Conservation (phyloP, 176 grass and related monocot species). For the Paspalum notatum region DNA sequence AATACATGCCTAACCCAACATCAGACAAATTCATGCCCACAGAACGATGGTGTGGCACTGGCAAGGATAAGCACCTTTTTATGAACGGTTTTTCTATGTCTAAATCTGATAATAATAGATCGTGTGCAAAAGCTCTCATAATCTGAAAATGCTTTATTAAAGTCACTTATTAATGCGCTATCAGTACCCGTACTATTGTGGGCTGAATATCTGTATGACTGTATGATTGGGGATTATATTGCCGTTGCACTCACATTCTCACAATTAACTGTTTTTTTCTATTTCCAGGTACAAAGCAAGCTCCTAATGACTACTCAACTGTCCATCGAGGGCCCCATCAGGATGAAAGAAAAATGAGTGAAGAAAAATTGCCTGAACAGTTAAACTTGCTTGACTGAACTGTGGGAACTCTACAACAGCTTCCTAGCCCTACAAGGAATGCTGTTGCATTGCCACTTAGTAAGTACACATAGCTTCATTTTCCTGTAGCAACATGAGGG, state of each 20-base stretch:
- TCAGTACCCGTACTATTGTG: constrained; percentile 3
- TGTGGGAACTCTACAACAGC: no score
- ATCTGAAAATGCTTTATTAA: not conserved
- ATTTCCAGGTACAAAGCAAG: constrained; percentile 86
- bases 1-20: no score
- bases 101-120: no score
- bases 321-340: constrained; percentile 78
- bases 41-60: no score
- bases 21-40: no score
- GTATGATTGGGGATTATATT: not conserved
- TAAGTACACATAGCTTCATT: constrained; percentile 43
- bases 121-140: no score
- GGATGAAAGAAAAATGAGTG: constrained; percentile 87
- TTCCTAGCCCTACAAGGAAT: constrained; percentile 78
- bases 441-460: constrained; percentile 84
- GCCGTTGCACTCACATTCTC: not conserved
- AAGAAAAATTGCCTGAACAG: constrained; percentile 81
- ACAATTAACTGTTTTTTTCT: constrained; percentile 8
- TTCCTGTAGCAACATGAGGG: not conserved
- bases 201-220: constrained; percentile 10
- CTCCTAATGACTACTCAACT: constrained; percentile 76
- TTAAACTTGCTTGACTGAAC: constrained; percentile 73
- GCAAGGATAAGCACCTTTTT: no score
- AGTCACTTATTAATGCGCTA: not conserved
- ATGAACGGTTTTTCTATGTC: no score